Percentiles rank a stretch among this genome's conserved stretches.
Conservation (phyloP, 768 basidiomycete genomes). For the Pleurotus giganteus region DNA sequence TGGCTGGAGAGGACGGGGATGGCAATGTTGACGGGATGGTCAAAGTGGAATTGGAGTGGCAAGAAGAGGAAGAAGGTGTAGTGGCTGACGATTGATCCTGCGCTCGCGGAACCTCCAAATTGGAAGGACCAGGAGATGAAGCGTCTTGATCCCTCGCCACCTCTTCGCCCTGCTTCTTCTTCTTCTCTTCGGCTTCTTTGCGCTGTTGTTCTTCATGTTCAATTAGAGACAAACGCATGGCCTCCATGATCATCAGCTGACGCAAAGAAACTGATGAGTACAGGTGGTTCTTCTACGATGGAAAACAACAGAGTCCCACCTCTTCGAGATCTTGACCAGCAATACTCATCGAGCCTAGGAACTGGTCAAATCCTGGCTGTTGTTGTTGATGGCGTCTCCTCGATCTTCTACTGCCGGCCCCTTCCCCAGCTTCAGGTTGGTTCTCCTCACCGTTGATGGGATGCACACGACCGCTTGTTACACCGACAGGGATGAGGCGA, state of each 20-base stretch:
- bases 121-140: conserved; percentile 29
- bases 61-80: conserved; percentile 25
- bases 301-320: conserved; percentile 48
- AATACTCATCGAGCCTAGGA: conserved; percentile 51
- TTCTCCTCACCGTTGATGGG: conserved; percentile 61
- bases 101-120: conserved; percentile 24
- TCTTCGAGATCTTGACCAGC: conserved; percentile 92
- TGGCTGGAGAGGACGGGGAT: conserved; percentile 6
- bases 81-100: conserved; percentile 17
- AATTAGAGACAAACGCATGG: conserved; percentile 91
- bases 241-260: conserved; percentile 98
- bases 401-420: conserved; percentile 49
- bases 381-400: conserved; percentile 54
- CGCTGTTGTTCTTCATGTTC: conserved; percentile 95
- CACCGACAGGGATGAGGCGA: conserved; percentile 93
- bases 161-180: conserved; percentile 48
- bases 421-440: conserved; percentile 41
- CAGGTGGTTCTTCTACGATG: conserved; percentile 2
- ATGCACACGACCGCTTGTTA: conserved; percentile 85
- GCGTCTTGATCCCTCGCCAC: conserved; percentile 27
- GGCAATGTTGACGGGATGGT: conserved; percentile 2
- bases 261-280: not conserved
- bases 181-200: conserved; percentile 63
- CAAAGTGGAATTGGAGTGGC: not conserved
- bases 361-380: conserved; percentile 59